A percentile compares a stretch with the other conserved stretches of the same genome.
Conservation (phyloP, 2,329 filamentous ascomycete genomes). For the Ceratocystis ficicola region DNA sequence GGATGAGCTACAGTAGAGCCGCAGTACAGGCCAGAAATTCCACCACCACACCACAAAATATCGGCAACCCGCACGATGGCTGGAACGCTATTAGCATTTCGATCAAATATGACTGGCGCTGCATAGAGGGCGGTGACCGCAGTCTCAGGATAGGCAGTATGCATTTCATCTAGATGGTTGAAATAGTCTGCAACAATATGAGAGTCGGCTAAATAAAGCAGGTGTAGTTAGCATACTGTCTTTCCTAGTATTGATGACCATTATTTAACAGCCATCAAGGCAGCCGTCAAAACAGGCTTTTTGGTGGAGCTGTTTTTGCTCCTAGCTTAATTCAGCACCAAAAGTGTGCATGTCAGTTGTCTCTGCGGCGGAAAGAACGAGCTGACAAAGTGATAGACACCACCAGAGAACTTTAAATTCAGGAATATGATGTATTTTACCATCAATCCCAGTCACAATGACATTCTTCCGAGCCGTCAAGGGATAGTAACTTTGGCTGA, state of each 20-base stretch:
- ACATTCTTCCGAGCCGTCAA: slow-evolving; percentile 45
- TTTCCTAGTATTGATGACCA: neutral
- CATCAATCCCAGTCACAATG: slow-evolving; percentile 60
- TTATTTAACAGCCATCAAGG: too few relatives aligned
- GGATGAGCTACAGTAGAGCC: slow-evolving; percentile 55
- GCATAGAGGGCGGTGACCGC: slow-evolving; percentile 53
- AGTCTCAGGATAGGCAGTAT: slow-evolving; percentile 47
- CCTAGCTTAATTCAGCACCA: neutral
- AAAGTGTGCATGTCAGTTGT: neutral
- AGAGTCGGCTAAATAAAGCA: slow-evolving; percentile 46
- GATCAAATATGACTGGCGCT: slow-evolving; percentile 61
- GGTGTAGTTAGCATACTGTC: slow-evolving; percentile 10
- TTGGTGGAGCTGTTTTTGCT: neutral
- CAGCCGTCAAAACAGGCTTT: neutral
- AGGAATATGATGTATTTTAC: slow-evolving; percentile 34
- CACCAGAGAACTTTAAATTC: neutral
- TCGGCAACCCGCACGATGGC: slow-evolving; percentile 59
- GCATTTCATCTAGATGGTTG: slow-evolving; percentile 49
- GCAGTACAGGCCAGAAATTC: slow-evolving; percentile 55
- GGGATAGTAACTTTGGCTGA: slow-evolving; percentile 46
- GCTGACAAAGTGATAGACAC: neutral
- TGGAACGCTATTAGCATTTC: slow-evolving; percentile 57
- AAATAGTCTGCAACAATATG: slow-evolving; percentile 60
- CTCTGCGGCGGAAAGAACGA: neutral
- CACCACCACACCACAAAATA: slow-evolving; percentile 58